phyloP scores from a whole-genome alignment of 257 asterid species.

The Verbena officinalis region DNA sequence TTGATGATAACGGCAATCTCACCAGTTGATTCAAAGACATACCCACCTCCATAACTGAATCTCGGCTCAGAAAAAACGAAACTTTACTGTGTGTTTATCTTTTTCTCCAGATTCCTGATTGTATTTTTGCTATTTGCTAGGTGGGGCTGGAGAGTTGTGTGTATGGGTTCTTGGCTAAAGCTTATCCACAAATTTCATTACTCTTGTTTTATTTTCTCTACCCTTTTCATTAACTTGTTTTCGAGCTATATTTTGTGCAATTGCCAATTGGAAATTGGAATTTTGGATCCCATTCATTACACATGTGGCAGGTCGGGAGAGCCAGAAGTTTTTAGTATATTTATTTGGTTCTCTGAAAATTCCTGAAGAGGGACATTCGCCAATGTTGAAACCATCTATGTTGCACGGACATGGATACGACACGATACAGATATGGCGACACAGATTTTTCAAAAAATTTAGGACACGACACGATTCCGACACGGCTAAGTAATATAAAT shows the following conservation, averaged over 20 bases:
- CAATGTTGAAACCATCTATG: too few relatives aligned
- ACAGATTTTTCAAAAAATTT: too few relatives aligned
- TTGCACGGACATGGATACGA: too few relatives aligned
- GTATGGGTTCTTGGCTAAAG: conserved; percentile 26
- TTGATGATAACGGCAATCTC: conserved; percentile 56
- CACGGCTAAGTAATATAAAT: too few relatives aligned
- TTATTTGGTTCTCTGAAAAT: not conserved
- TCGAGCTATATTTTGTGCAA: not conserved
- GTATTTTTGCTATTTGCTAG: conserved; percentile 3
- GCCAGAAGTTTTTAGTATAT: not conserved
- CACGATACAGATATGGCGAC: too few relatives aligned
- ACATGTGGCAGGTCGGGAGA: conserved; percentile 12
- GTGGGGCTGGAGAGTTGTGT: not conserved
- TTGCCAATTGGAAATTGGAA: not conserved
- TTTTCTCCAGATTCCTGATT: conserved; percentile 15
- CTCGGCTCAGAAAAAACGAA: not conserved
- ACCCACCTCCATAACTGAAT: conserved; percentile 47
- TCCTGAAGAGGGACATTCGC: not conserved
- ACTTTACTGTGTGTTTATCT: not conserved
- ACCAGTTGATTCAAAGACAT: conserved; percentile 70
- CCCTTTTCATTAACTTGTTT: not conserved
- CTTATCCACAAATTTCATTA: conserved; percentile 32
- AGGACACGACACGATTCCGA: too few relatives aligned
- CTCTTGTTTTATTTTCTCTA: not conserved
- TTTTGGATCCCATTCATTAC: not conserved